phyloP scores from a whole-genome alignment of 352 stramenopile species.

The Globisporangium takayamanum region DNA sequence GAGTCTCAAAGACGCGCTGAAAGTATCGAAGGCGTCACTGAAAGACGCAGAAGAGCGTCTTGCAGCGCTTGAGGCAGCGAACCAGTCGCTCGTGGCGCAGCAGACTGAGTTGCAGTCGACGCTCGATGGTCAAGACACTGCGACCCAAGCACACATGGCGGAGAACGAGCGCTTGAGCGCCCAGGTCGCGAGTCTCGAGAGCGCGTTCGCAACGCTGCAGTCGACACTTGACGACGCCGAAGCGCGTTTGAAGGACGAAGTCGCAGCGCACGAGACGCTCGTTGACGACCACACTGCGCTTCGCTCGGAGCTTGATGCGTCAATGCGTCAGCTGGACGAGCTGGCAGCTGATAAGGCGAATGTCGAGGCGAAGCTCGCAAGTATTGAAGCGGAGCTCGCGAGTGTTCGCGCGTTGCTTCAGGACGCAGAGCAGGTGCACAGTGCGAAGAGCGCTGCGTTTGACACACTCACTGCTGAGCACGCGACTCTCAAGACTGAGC shows the following conservation, averaged over 20 bases:
- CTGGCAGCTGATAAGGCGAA: conserved; percentile 3
- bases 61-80: background rate
- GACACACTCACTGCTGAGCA: background rate
- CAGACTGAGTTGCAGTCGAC: background rate
- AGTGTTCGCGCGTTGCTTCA: background rate
- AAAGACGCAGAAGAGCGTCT: conserved; percentile 10
- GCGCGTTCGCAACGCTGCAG: background rate
- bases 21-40: conserved; percentile 5
- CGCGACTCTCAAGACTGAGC: background rate
- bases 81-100: conserved; percentile 1
- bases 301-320: background rate
- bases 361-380: background rate
- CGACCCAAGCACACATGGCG: background rate
- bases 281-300: background rate
- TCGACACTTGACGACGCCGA: background rate
- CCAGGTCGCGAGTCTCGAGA: conserved; percentile 1
- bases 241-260: background rate
- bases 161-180: background rate
- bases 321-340: conserved; percentile 5
- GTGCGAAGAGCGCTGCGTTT: background rate
- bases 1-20: conserved; percentile 4
- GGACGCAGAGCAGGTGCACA: background rate
- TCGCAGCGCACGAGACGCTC: background rate
- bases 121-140: too few species aligned
- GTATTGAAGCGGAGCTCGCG: background rate